Base-by-base conservation (phyloP, 1,284 basidiomycete species). In the Gymnopus androsaceus region DNA sequence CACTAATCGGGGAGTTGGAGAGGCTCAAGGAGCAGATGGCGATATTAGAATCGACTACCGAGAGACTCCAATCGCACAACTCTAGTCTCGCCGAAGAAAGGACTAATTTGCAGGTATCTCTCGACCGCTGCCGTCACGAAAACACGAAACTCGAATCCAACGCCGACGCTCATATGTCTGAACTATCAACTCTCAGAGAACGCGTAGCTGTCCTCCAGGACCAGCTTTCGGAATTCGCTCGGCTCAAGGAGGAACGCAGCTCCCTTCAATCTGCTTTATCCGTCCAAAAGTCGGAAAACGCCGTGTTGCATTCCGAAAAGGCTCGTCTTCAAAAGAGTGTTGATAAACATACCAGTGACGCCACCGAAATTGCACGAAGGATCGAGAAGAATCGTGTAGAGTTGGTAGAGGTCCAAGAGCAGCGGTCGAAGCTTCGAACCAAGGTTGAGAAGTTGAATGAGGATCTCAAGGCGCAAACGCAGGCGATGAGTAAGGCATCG, bases 381-480 rank as follows among this genome's bases (percentile, higher is more conserved):
- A 25, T 33, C 6, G 37, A 44, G 15, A 44, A 31, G n/a, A 21
- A 45, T n/a, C 23, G 41, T 33, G 30, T 21, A 4, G 47, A 51
- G 50, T 60, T 69, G n/a, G 63, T 60, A 1, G 51, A 64, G 2
- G 41, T 68, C 1, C 60, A 65, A 19, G 65, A 68, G 34, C 64
- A 66, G 36, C 67, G 64, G 14, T 44, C 61, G 4, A 36, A 31
- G 9, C 57, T 68, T 5, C 60, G 64, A 36, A 46, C 11, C 44
- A 46, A 31, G 27, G 27, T 34, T 17, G 40, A 40, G 40, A 12
- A 27, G 14, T 19, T 44, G 12, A 31, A 46, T 9, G 44, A 46
- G 31, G 28, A 30, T 31, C 17, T 31, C 11, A 31, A 38, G 4
- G 19, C 25, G 15, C 40, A 51, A 19, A 8, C 12, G 15, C 23